Percentiles rank a stretch among this genome's conserved stretches.
phyloP scores from a whole-genome alignment of 2,329 filamentous ascomycete species.

The Ascosphaera aggregata region DNA sequence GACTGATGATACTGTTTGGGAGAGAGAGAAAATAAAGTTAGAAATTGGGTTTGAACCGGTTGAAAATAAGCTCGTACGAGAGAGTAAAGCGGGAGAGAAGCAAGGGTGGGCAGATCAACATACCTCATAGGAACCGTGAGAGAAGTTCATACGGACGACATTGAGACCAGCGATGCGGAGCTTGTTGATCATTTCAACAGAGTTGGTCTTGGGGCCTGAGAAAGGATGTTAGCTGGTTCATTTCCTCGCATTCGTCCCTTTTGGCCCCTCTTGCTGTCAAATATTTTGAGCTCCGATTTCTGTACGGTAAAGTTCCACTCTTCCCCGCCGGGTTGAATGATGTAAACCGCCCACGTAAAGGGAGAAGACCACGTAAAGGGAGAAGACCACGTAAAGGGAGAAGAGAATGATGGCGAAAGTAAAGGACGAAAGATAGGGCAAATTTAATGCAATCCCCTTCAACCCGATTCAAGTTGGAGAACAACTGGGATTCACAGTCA shows the following conservation, averaged over 20 bases:
- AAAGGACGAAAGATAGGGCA: neutral
- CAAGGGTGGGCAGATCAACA: slow-evolving; percentile 2
- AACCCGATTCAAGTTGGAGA: too few species aligned
- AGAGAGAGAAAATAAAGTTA: slow-evolving; percentile 4
- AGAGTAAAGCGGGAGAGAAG: neutral
- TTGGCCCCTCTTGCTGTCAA: too few species aligned
- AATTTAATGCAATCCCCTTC: too few species aligned
- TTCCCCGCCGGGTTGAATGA: neutral
- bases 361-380: neutral
- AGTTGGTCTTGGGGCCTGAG: slow-evolving; percentile 87
- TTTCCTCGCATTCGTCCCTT: too few species aligned
- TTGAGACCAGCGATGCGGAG: slow-evolving; percentile 81
- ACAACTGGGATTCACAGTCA: neutral
- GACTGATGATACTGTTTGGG: slow-evolving; percentile 64
- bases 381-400: neutral
- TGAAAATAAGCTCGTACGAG: neutral
- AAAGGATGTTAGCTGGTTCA: neutral
- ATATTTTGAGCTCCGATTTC: too few species aligned
- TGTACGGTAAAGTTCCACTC: too few species aligned
- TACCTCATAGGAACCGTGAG: slow-evolving; percentile 66
- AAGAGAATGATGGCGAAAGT: neutral
- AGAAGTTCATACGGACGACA: slow-evolving; percentile 99
- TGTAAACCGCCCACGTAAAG: neutral
- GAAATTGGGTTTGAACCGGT: neutral
- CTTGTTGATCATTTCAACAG: slow-evolving; percentile 85